Evolutionary conservation across 148 eudicot species (phyloP), one percentile per base, ranked within the genome.

Genomic region (Amaranthus palmeri): DNA sequence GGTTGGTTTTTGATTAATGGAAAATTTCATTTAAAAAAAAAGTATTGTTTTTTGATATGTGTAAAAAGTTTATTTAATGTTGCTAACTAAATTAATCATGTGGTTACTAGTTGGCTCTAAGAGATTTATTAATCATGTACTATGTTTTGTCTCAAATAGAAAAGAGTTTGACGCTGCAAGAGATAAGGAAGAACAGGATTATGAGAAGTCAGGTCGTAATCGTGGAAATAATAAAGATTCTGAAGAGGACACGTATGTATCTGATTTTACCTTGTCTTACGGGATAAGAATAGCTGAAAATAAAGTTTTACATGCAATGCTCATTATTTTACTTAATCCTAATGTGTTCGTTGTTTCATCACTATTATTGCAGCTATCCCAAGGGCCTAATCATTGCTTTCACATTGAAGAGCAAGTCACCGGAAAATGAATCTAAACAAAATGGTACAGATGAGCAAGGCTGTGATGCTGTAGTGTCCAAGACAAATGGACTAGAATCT

Each of bases 371-470:
- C 92, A 93, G 98, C 76, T 93, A 90, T 64, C 85, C 95, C 13
- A 85, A 90, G 76, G 96, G 95, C 82, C 83, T 93, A 58, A 86
- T 93, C 77, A 76, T 93, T 74, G 95, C 98, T 65, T 93, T 93
- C 80, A 82, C 79, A 36, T 63, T 93, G 73, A 95, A 86, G 88
- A 84, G 83, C 69, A 84, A 67, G 69, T 81, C 86, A 54, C 56
- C 82, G 66, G 77, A 68, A 69, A 81, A 62, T 73, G 81, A 87
- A 14, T 55, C 81, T 10, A 77, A 63, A 62, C 78, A 86, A 61
- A 81, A 80, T 73, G 86, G 73, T 61, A 58, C 59, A 79, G 14
- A 74, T 57, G 83, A 83, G 77, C 69, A 75, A n/a, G 74, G 41
- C 48, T 81, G 43, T 55, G 69, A 49, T 50, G 73, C 55, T 60